phyloP scores from a whole-genome alignment of 2,329 filamentous ascomycete species.

The Pestalotiopsis sp. region DNA sequence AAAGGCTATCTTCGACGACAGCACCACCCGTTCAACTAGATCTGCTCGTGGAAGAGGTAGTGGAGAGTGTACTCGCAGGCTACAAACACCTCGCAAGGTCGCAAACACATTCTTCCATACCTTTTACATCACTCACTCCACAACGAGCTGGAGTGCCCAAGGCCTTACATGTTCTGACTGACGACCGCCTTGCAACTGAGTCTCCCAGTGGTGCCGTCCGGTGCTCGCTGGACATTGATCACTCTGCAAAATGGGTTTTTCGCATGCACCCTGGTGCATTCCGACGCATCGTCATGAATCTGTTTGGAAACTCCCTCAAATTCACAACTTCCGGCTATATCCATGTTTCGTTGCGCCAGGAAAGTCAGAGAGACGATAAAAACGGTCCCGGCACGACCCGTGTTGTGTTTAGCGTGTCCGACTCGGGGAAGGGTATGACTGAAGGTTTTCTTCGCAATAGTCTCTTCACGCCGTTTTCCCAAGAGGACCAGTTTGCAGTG shows the following conservation, averaged over 20 bases:
- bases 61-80: constrained; percentile 4
- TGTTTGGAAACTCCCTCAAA: constrained; percentile 64
- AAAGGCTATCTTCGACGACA: not conserved
- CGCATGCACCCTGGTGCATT: constrained; percentile 52
- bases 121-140: not conserved
- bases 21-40: not conserved
- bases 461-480: constrained; percentile 63
- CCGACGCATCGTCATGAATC: constrained; percentile 60
- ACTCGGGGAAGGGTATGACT: constrained; percentile 67
- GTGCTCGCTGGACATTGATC: constrained; percentile 54
- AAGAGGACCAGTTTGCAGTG: constrained; percentile 60
- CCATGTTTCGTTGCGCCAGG: constrained; percentile 20
- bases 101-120: not conserved
- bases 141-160: not conserved
- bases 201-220: constrained; percentile 28
- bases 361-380: constrained; percentile 8
- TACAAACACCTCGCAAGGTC: not conserved
- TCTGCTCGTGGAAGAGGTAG: constrained; percentile 7
- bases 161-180: not conserved
- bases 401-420: constrained; percentile 30
- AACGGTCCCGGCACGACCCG: not conserved
- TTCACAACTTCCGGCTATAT: constrained; percentile 46
- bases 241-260: constrained; percentile 49
- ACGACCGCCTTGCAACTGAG: not conserved
- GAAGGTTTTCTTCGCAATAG: constrained; percentile 60